Conservation (phyloP, 495 filamentous ascomycete species). For the Hypoxylon subgilvum region DNA sequence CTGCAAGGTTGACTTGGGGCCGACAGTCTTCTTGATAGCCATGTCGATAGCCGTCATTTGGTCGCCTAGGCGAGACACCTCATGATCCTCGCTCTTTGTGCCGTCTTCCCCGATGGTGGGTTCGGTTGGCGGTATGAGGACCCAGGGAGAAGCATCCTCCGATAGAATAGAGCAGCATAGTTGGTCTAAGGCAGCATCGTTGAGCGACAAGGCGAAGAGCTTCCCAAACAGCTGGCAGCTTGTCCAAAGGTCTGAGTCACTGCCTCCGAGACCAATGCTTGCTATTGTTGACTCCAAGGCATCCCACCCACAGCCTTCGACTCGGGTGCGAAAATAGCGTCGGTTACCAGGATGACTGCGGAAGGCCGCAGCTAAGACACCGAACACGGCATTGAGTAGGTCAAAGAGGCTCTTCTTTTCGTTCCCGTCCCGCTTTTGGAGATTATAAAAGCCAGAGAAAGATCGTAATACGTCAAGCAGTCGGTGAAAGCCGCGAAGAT, state of each 20-base stretch:
- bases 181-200: conserved; percentile 70
- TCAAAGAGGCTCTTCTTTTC: conserved; percentile 69
- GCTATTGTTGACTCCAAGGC: conserved; percentile 73
- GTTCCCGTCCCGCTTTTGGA: conserved; percentile 60
- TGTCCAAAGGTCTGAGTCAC: conserved; percentile 63
- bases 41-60: conserved; percentile 46
- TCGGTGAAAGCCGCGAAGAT: conserved; percentile 77
- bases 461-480: conserved; percentile 71
- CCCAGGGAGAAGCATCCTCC: conserved; percentile 41
- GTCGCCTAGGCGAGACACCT: conserved; percentile 17
- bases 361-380: conserved; percentile 75
- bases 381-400: conserved; percentile 71
- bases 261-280: conserved; percentile 64
- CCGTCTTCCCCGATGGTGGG: conserved; percentile 24
- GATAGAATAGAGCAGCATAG: conserved; percentile 50
- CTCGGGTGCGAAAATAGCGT: conserved; percentile 77
- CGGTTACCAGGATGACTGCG: conserved; percentile 83
- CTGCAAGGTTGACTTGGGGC: conserved; percentile 60
- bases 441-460: conserved; percentile 74
- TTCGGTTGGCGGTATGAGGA: conserved; percentile 43
- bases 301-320: conserved; percentile 76
- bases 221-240: conserved; percentile 81
- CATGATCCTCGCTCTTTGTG: conserved; percentile 30
- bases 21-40: conserved; percentile 56
- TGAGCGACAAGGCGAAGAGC: conserved; percentile 81